These are phyloP conservation scores for Penicillium freii DNA, from an alignment of 2,329 filamentous ascomycete species.

Conservation along the genomic window DNA sequence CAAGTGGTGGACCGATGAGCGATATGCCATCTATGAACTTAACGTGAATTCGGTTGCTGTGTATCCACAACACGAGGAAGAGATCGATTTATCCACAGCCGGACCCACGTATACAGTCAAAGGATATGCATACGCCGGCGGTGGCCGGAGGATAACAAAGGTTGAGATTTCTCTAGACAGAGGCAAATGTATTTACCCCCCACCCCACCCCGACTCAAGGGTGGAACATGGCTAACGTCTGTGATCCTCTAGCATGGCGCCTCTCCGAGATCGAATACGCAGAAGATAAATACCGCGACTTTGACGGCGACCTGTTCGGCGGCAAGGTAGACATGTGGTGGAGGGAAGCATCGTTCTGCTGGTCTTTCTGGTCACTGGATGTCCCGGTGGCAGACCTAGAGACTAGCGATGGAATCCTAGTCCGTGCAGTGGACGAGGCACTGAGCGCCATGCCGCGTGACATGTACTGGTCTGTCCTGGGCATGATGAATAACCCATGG, in stretches of 20 bases:
- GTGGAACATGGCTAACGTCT: slow-evolving; percentile 10
- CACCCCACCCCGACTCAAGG: not conserved
- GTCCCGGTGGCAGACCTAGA: slow-evolving; percentile 63
- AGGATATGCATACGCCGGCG: slow-evolving; percentile 87
- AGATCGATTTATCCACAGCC: slow-evolving; percentile 51
- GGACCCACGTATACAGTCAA: slow-evolving; percentile 61
- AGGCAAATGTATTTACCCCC: slow-evolving; percentile 55
- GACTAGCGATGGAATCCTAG: slow-evolving; percentile 68
- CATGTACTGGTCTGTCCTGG: slow-evolving; percentile 93
- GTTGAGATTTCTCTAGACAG: slow-evolving; percentile 82
- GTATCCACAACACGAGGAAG: slow-evolving; percentile 76
- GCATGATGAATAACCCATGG: slow-evolving; percentile 99
- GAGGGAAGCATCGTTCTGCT: slow-evolving; percentile 81
- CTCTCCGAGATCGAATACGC: slow-evolving; percentile 76
- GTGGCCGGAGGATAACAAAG: slow-evolving; percentile 76
- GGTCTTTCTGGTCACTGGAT: slow-evolving; percentile 85
- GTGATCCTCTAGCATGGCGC: slow-evolving; percentile 57
- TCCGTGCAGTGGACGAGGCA: slow-evolving; percentile 85
- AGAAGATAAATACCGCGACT: slow-evolving; percentile 77
- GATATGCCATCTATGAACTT: slow-evolving; percentile 90
- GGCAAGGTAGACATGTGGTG: slow-evolving; percentile 76
- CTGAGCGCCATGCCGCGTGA: slow-evolving; percentile 85
- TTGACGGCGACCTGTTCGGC: slow-evolving; percentile 65
- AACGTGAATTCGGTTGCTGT: slow-evolving; percentile 81
- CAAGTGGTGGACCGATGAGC: slow-evolving; percentile 81